Base-by-base conservation (phyloP, 129 eudicot genomes). In the Apium graveolens region DNA sequence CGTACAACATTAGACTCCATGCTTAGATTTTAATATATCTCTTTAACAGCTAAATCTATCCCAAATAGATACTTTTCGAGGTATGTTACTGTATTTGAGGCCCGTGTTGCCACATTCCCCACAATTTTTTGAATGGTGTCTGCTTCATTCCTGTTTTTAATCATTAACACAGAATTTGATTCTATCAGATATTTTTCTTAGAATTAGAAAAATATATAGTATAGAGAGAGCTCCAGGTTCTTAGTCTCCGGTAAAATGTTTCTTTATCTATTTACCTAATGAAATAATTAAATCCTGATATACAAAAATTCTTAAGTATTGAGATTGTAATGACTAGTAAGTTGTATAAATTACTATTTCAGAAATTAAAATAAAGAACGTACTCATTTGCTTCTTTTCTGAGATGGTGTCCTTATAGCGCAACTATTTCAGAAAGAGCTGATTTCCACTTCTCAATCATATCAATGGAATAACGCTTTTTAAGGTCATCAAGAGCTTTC, bases 401-500 rank as follows among this genome's bases (percentile, higher is more conserved):
- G 5, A n/a, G 32, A 63, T 63, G 70, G 43, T 17, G 49, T 81
- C 83, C 76, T 29, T 75, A 55, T 46, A 66, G 38, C 37, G 75
- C 69, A 74, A 75, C 70, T 4, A 65, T 29, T 7, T 75, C 41
- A 2, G 31, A 74, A 6, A 81, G 70, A n/a, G 57, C 76, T 7
- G 32, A 14, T 46, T 68, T 46, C 83, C 83, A 81, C 76, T 42
- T 21, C 37, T 34, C 41, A 13, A 81, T 37, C 80, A 32, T 55
- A 65, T 81, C 80, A 34, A 12, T 18, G 6, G 70, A 26, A 5
- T 31, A 29, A 62, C 13, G 29, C 48, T 44, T 13, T 20, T 81
- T 78, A 26, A 63, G 80, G 20, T 31, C 38, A 42, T 46, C 46
- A 42, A 81, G 75, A 62, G 80, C 53, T 8, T 17, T 43, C 44